phyloP scores from a whole-genome alignment of 2,329 filamentous ascomycete species.

The Amauroascus niger region DNA sequence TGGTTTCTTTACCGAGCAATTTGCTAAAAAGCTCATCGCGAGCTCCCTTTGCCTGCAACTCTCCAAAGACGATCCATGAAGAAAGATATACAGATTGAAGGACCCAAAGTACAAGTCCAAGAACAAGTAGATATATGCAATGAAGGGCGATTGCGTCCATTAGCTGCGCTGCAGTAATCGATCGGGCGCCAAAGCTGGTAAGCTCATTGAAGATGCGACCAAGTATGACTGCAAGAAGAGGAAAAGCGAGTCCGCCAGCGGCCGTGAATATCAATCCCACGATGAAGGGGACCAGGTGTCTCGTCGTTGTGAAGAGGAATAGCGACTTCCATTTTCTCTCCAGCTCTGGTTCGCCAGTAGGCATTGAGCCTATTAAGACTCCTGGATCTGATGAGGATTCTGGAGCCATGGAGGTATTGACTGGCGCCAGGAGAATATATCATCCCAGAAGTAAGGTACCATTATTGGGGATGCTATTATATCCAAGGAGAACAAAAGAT shows the following conservation, averaged over 20 bases:
- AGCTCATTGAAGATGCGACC: conserved; percentile 67
- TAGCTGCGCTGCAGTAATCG: conserved; percentile 43
- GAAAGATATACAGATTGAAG: conserved; percentile 57
- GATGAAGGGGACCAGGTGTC: conserved; percentile 48
- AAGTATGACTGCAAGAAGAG: conserved; percentile 58
- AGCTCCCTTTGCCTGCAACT: conserved; percentile 61
- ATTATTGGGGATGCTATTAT: not conserved
- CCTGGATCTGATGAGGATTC: conserved; percentile 6
- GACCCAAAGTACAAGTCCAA: conserved; percentile 59
- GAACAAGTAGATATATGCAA: conserved; percentile 51
- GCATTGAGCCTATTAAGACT: not conserved
- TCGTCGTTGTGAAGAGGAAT: conserved; percentile 61
- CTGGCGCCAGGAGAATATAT: not conserved
- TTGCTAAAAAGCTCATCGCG: conserved; percentile 56
- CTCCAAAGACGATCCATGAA: conserved; percentile 68
- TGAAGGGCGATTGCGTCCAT: conserved; percentile 49
- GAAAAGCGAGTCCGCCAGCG: conserved; percentile 53
- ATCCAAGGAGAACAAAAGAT: not conserved
- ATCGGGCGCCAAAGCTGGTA: conserved; percentile 52
- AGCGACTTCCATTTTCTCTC: conserved; percentile 45
- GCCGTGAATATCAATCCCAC: conserved; percentile 49
- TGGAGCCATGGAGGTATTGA: conserved; percentile 5
- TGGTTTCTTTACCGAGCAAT: conserved; percentile 62
- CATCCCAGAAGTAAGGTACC: not conserved
- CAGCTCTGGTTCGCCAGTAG: not conserved